A percentile compares a stretch with the other conserved stretches of the same genome.
phyloP scores from a whole-genome alignment of 2,329 filamentous ascomycete genomes.

The Talaromyces piceae region DNA sequence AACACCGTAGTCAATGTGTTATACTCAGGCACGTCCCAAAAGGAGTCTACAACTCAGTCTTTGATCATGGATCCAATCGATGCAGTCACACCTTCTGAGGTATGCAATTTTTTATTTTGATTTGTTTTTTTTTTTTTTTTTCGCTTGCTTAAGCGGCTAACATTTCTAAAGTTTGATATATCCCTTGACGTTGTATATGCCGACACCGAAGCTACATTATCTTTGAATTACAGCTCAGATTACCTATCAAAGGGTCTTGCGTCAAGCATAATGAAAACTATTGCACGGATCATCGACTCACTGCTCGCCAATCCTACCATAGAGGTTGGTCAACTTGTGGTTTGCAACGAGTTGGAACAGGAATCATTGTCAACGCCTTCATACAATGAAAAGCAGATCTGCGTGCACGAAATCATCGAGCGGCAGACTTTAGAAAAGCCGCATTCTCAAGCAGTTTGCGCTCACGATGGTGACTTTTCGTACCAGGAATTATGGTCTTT shows the following conservation, averaged over 20 bases:
- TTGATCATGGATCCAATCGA: not conserved
- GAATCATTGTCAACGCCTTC: not conserved
- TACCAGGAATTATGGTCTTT: conserved; percentile 25
- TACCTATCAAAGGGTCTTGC: not conserved
- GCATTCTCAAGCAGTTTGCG: conserved; percentile 20
- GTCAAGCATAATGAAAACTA: not conserved
- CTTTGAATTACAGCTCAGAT: not conserved
- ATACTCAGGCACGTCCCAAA: not conserved
- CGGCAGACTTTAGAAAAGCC: conserved; percentile 10
- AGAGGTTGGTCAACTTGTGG: not conserved
- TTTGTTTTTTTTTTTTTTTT: too few species aligned
- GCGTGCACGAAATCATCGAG: not conserved
- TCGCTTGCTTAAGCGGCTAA: not conserved
- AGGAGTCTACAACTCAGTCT: not conserved
- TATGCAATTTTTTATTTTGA: not conserved
- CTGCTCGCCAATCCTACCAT: not conserved
- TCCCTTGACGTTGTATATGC: not conserved
- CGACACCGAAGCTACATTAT: not conserved
- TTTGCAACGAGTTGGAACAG: not conserved
- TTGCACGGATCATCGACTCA: not conserved
- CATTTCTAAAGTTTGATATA: not conserved
- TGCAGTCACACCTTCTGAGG: not conserved
- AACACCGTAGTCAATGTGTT: not conserved
- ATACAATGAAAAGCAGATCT: conserved; percentile 4
- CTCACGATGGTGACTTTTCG: conserved; percentile 26